These are phyloP conservation scores for Rhytidiadelphus loreus DNA, from an alignment of 225 moss, liverwort and hornwort genomes.

Conservation along the genomic window DNA sequence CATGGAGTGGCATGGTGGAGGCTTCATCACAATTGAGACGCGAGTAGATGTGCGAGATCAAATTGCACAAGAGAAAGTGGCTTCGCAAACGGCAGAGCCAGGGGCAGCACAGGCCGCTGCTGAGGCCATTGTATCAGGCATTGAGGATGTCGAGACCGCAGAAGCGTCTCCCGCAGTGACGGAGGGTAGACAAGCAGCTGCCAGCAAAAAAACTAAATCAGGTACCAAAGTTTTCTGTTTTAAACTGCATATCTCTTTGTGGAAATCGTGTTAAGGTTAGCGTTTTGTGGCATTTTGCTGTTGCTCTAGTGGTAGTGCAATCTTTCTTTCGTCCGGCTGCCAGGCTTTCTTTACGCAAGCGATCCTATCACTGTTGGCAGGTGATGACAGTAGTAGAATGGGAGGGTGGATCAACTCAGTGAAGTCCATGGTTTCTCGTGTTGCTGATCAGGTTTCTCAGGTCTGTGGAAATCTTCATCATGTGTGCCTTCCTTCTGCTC, in stretches of 20 bases:
- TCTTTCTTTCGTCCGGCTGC: neutral
- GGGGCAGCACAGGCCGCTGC: slow-evolving; percentile 54
- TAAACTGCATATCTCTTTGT: neutral
- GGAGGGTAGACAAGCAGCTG: slow-evolving; percentile 25
- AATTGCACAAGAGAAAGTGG: slow-evolving; percentile 73
- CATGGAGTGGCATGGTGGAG: slow-evolving; percentile 72
- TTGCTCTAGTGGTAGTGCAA: neutral
- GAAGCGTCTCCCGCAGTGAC: slow-evolving; percentile 4
- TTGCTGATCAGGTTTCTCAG: slow-evolving; percentile 98
- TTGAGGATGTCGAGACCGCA: slow-evolving; percentile 51
- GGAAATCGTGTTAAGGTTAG: neutral
- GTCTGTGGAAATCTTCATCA: slow-evolving; percentile 16
- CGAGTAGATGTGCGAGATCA: slow-evolving; percentile 87
- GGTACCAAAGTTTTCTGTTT: slow-evolving; percentile 24
- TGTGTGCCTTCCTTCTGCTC: neutral
- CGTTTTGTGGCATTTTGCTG: neutral
- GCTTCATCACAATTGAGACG: slow-evolving; percentile 78
- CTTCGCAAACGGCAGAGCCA: slow-evolving; percentile 48
- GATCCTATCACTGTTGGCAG: slow-evolving; percentile 3
- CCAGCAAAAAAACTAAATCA: slow-evolving; percentile 33
- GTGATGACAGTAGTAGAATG: slow-evolving; percentile 64
- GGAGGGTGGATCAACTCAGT: slow-evolving; percentile 75
- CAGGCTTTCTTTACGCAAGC: neutral
- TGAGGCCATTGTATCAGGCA: slow-evolving; percentile 40
- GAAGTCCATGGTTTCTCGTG: slow-evolving; percentile 75